Conservation (phyloP, 768 basidiomycete species). For the Neoboletus subvelutipes region DNA sequence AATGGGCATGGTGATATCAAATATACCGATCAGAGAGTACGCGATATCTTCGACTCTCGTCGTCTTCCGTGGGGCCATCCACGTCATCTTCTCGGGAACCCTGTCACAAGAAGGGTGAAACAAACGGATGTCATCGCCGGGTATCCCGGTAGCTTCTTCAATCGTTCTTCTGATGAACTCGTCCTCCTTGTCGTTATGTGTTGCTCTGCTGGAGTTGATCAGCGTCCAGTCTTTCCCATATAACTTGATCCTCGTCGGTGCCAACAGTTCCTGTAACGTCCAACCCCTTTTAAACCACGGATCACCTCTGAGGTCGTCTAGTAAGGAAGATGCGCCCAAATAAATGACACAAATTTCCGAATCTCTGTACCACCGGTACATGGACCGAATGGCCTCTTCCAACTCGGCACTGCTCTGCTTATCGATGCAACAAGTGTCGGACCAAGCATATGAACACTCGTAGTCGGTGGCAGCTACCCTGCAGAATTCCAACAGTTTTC, state of each 20-base stretch:
- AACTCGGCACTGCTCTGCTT: neutral
- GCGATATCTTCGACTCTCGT: neutral
- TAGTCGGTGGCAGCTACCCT: neutral
- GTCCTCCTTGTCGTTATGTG: neutral
- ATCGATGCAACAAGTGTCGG: neutral
- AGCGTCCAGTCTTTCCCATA: neutral
- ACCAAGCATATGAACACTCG: neutral
- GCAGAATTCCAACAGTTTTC: neutral
- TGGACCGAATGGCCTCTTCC: neutral
- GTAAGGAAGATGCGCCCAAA: neutral
- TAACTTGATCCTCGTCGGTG: neutral
- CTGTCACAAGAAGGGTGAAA: neutral
- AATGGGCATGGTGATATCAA: neutral
- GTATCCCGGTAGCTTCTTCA: neutral
- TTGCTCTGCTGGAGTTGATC: neutral
- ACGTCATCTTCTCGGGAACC: neutral
- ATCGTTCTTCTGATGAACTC: neutral
- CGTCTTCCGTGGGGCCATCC: neutral
- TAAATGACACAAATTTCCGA: neutral
- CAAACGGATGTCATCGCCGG: neutral
- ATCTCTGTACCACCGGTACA: neutral
- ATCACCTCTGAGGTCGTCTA: neutral
- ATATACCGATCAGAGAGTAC: neutral
- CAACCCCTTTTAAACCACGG: neutral
- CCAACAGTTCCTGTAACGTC: neutral